Evolutionary conservation across 305 asterid genomes (phyloP).

Genomic region (Solanum chacoense): DNA sequence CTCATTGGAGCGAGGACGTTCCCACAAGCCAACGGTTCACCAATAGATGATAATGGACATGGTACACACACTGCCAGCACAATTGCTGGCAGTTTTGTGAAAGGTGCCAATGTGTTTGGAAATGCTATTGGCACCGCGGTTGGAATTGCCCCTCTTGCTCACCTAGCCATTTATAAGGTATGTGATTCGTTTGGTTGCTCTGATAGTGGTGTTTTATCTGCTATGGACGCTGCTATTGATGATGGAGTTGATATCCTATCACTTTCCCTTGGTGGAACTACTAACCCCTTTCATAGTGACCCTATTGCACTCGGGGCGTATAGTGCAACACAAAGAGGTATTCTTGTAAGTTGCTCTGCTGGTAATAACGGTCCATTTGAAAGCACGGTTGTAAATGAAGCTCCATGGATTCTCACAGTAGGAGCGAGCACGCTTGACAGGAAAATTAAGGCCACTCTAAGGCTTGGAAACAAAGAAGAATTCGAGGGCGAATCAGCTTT

Average conservation of each 20-base stretch:
- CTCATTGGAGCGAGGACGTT: constrained; percentile 5
- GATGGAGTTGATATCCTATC: constrained; percentile 52
- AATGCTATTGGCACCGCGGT: constrained; percentile 34
- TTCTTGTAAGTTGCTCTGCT: constrained; percentile 42
- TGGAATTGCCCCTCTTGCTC: constrained; percentile 48
- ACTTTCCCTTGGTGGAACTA: constrained; percentile 26
- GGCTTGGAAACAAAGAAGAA: constrained; percentile 36
- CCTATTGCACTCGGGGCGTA: constrained; percentile 37
- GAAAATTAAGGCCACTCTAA: constrained; percentile 23
- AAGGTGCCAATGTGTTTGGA: constrained; percentile 3
- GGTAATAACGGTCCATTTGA: constrained; percentile 28
- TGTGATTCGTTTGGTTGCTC: constrained; percentile 11
- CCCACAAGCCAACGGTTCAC: not conserved
- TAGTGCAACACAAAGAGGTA: constrained; percentile 39
- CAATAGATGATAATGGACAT: constrained; percentile 9
- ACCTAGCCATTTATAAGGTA: constrained; percentile 39
- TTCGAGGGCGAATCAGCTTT: constrained; percentile 33
- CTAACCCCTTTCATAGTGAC: constrained; percentile 20
- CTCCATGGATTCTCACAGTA: constrained; percentile 64
- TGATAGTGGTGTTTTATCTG: constrained; percentile 32
- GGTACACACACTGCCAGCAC: constrained; percentile 13
- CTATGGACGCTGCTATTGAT: constrained; percentile 38
- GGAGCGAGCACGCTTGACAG: constrained; percentile 52
- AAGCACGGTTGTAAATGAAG: constrained; percentile 20
- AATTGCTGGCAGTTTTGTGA: not conserved